These are phyloP conservation scores for Puccinellia tenuiflora DNA, from an alignment of 176 grass and related monocot genomes.

Conservation along the genomic window DNA sequence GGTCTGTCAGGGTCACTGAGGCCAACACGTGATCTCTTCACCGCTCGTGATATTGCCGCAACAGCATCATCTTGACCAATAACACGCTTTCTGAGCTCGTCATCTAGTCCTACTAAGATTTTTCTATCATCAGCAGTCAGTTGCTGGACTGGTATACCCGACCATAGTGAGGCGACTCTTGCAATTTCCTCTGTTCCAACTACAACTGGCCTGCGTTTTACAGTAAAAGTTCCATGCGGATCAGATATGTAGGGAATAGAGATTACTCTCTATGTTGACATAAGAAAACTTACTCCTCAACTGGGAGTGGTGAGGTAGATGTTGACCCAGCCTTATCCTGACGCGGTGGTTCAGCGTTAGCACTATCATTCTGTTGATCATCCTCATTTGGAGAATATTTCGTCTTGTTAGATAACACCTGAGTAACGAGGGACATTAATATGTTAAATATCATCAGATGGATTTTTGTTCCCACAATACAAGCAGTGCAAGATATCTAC, in stretches of 20 bases:
- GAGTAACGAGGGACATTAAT: slow-evolving; percentile 6
- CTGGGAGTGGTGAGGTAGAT: slow-evolving; percentile 26
- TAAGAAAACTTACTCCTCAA: slow-evolving; percentile 72
- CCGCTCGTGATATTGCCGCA: slow-evolving; percentile 73
- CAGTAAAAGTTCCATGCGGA: slow-evolving; percentile 8
- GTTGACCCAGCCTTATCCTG: slow-evolving; percentile 18
- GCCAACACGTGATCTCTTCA: slow-evolving; percentile 87
- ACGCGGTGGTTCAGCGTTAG: slow-evolving; percentile 1
- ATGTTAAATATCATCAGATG: neutral
- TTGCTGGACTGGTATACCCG: slow-evolving; percentile 93
- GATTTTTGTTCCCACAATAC: neutral
- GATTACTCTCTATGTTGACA: neutral
- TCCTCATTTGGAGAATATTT: slow-evolving; percentile 62
- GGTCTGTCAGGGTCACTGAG: slow-evolving; percentile 89
- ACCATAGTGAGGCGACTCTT: slow-evolving; percentile 87
- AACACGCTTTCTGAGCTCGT: slow-evolving; percentile 71
- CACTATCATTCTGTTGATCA: slow-evolving; percentile 12
- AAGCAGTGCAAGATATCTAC: slow-evolving; percentile 40
- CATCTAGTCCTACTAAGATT: slow-evolving; percentile 69
- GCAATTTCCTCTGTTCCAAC: slow-evolving; percentile 95
- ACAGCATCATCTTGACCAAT: slow-evolving; percentile 98
- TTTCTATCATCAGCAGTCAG: slow-evolving; percentile 81
- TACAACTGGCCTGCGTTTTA: slow-evolving; percentile 53
- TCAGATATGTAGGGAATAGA: slow-evolving; percentile 2
- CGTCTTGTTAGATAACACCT: slow-evolving; percentile 64